Conservation (phyloP, 768 basidiomycete genomes). For the Austroboletus eburneus region DNA sequence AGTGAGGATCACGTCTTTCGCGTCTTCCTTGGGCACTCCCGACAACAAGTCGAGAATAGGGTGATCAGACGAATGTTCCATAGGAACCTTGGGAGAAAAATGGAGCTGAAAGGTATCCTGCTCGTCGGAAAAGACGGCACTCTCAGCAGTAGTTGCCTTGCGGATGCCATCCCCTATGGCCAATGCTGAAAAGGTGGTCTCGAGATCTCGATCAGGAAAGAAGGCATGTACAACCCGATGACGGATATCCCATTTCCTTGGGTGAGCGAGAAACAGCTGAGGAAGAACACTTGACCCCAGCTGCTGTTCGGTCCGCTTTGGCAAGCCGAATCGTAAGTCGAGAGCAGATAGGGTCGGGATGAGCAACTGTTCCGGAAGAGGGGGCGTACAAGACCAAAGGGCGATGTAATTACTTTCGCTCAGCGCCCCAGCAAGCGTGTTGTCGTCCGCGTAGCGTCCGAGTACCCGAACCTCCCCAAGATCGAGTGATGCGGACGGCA, state of each 20-base stretch:
- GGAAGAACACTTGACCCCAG: slow-evolving; percentile 15
- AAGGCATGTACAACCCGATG: slow-evolving; percentile 12
- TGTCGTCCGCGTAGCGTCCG: slow-evolving; percentile 17
- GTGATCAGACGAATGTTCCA: slow-evolving; percentile 20
- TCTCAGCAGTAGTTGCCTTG: slow-evolving; percentile 19
- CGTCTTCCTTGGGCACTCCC: slow-evolving; percentile 36
- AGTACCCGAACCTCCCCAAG: slow-evolving; percentile 16
- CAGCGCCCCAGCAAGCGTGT: slow-evolving; percentile 22
- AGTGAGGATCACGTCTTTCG: slow-evolving; percentile 54
- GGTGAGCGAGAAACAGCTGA: slow-evolving; percentile 28
- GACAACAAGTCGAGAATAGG: slow-evolving; percentile 16
- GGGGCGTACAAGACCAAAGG: slow-evolving; percentile 29
- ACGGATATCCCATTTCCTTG: slow-evolving; percentile 19
- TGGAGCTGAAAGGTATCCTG: slow-evolving; percentile 72
- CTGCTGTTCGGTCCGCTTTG: neutral
- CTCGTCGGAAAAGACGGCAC: slow-evolving; percentile 49
- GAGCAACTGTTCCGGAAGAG: slow-evolving; percentile 23
- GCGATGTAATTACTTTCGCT: slow-evolving; percentile 22
- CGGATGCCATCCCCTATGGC: slow-evolving; percentile 39
- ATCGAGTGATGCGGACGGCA: slow-evolving; percentile 15
- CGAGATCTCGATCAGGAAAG: slow-evolving; percentile 18
- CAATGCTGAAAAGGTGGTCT: slow-evolving; percentile 48
- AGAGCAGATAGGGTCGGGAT: slow-evolving; percentile 22
- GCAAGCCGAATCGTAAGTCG: slow-evolving; percentile 16
- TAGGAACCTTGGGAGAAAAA: slow-evolving; percentile 23